These are phyloP conservation scores for Mycosarcoma maydis DNA, from an alignment of 1,284 basidiomycete species.

Conservation along the genomic window DNA sequence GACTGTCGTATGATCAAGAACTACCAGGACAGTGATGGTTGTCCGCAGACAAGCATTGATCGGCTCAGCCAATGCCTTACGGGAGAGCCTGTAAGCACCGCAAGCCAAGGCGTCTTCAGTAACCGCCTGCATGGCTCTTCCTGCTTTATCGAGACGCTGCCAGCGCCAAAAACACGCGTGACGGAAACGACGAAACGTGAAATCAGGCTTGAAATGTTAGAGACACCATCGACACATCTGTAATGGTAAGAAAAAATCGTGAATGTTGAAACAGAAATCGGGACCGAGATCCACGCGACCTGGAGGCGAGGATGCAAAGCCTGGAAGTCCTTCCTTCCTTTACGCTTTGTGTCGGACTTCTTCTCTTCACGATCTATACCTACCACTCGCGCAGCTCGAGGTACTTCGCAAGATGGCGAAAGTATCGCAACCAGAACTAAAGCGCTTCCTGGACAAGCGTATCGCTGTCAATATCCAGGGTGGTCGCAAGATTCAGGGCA, in stretches of 20 bases:
- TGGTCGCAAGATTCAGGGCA: conserved; percentile 92
- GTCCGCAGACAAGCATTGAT: too few relatives aligned
- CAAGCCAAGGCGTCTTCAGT: neutral
- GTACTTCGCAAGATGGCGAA: conserved; percentile 50
- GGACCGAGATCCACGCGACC: conserved; percentile 14
- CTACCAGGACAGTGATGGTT: too few relatives aligned
- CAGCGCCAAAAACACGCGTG: neutral
- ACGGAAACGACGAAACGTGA: too few relatives aligned
- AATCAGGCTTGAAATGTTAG: too few relatives aligned
- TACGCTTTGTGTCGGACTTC: neutral
- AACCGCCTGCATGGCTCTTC: neutral
- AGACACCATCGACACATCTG: too few relatives aligned
- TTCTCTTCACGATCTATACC: neutral
- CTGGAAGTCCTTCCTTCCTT: neutral
- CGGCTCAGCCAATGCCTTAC: too few relatives aligned
- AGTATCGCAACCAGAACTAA: conserved; percentile 65
- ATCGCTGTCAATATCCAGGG: conserved; percentile 95
- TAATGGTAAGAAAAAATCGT: too few relatives aligned
- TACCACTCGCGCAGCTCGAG: neutral
- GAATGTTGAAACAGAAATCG: conserved; percentile 7
- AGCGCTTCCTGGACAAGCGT: conserved; percentile 95
- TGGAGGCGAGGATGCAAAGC: conserved; percentile 3
- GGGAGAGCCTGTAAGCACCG: neutral
- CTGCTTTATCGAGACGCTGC: neutral
- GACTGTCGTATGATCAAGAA: too few relatives aligned